A percentile compares a stretch with the other conserved stretches of the same genome.
Evolutionary conservation across 202 grass and related monocot species (phyloP).

Genomic region (Elaeis oleifera): DNA sequence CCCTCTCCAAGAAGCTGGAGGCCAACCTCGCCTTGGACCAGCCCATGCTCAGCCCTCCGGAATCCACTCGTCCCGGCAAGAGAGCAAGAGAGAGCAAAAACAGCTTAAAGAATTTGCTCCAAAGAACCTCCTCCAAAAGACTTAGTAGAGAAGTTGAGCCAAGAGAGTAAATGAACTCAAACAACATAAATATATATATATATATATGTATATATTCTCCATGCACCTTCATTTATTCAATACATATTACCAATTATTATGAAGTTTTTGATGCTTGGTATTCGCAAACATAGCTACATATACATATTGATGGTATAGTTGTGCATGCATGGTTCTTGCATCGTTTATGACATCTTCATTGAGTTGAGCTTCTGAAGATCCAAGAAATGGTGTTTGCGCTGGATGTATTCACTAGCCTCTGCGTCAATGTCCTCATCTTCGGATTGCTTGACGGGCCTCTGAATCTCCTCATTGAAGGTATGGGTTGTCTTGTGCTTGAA

Average conservation of each 20-base stretch:
- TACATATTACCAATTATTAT: no score
- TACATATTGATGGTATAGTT: no score
- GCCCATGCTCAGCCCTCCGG: neutral
- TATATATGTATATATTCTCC: no score
- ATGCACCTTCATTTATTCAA: no score
- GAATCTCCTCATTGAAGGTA: neutral
- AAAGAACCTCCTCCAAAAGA: neutral
- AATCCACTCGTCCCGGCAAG: neutral
- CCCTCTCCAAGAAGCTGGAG: conserved; percentile 16
- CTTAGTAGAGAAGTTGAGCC: no score
- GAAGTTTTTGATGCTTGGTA: no score
- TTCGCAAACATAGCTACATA: no score
- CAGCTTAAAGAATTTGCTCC: conserved; percentile 8
- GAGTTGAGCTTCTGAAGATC: conserved; percentile 69
- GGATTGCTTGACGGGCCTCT: no score
- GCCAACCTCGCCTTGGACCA: neutral
- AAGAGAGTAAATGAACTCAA: no score
- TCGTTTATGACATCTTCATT: conserved; percentile 39
- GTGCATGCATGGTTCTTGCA: no score
- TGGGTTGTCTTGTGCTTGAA: conserved; percentile 5
- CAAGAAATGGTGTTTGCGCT: conserved; percentile 35
- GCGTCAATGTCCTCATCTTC: conserved; percentile 38
- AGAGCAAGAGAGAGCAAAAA: neutral
- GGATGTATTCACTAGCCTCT: conserved; percentile 74
- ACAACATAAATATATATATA: no score